Conservation (phyloP, 176 grass and related monocot species). For the Echinochloa phyllopogon region DNA sequence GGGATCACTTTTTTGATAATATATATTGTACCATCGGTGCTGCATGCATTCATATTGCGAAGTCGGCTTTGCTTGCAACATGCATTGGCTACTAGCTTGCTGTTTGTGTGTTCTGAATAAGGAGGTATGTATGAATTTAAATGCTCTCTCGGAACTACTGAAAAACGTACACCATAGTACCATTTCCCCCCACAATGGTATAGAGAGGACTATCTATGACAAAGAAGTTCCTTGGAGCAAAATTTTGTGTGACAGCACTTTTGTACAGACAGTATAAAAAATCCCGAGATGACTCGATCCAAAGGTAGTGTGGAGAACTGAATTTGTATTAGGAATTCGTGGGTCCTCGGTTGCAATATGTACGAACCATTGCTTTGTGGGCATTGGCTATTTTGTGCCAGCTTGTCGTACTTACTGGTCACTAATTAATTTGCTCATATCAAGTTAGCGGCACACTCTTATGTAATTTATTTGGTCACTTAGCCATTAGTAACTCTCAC, state of each 20-base stretch:
- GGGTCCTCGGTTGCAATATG: not conserved
- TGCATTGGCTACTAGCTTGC: slow-evolving; percentile 3
- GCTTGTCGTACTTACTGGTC: not conserved
- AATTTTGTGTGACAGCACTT: not conserved
- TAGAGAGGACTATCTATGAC: too few species aligned
- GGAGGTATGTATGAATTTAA: not conserved
- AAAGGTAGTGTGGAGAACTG: not conserved
- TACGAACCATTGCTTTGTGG: not conserved
- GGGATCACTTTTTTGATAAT: not conserved
- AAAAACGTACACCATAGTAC: not conserved
- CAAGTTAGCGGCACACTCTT: not conserved
- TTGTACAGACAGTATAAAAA: not conserved
- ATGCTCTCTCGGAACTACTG: not conserved
- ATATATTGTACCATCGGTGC: not conserved
- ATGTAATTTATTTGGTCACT: not conserved
- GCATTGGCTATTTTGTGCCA: too few species aligned
- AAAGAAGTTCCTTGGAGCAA: too few species aligned
- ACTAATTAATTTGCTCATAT: not conserved
- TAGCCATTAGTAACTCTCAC: not conserved
- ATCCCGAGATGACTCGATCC: not conserved
- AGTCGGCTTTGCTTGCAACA: not conserved
- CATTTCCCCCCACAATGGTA: not conserved
- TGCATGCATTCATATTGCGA: not conserved
- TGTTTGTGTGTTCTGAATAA: not conserved
- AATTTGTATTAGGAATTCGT: not conserved